These are phyloP conservation scores for Colletotrichum eleusines DNA, from an alignment of 2,329 filamentous ascomycete genomes.

Conservation along the genomic window DNA sequence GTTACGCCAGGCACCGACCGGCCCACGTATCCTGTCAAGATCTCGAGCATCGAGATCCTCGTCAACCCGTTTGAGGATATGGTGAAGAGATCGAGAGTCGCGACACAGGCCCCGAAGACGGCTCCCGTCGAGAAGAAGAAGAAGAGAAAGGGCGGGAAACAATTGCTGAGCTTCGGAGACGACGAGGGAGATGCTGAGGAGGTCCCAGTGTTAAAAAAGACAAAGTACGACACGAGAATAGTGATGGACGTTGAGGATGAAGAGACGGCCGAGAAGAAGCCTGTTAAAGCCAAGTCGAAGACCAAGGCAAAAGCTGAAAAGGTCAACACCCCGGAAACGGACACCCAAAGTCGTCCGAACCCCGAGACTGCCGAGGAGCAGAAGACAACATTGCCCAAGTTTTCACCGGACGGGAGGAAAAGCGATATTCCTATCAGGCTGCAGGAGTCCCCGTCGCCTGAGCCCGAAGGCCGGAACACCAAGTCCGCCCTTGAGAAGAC, in stretches of 20 bases:
- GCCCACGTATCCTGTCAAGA: slow-evolving; percentile 86
- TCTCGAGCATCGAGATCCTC: slow-evolving; percentile 79
- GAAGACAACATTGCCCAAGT: slow-evolving; percentile 45
- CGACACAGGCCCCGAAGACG: slow-evolving; percentile 61
- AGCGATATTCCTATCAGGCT: slow-evolving; percentile 22
- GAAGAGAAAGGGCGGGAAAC: slow-evolving; percentile 82
- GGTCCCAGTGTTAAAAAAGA: slow-evolving; percentile 75
- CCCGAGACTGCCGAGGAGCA: slow-evolving; percentile 34
- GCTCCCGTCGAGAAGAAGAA: slow-evolving; percentile 65
- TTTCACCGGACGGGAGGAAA: slow-evolving; percentile 22
- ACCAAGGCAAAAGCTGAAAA: slow-evolving; percentile 49
- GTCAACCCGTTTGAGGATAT: slow-evolving; percentile 88
- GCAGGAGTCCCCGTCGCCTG: slow-evolving; percentile 50
- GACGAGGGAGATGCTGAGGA: slow-evolving; percentile 72
- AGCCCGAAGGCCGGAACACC: slow-evolving; percentile 49
- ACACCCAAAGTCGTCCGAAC: neutral
- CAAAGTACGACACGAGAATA: slow-evolving; percentile 83
- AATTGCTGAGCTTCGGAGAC: slow-evolving; percentile 82
- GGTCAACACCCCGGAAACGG: neutral
- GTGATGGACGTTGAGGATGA: slow-evolving; percentile 70
- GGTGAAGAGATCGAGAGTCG: slow-evolving; percentile 74
- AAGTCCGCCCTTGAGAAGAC: slow-evolving; percentile 74
- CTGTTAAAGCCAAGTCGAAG: slow-evolving; percentile 49
- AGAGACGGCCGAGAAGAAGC: slow-evolving; percentile 47
- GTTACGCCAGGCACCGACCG: slow-evolving; percentile 82